Evolutionary conservation across 192 early-diverging fungal species (phyloP).

Genomic region (Lobulomyces angularis): DNA sequence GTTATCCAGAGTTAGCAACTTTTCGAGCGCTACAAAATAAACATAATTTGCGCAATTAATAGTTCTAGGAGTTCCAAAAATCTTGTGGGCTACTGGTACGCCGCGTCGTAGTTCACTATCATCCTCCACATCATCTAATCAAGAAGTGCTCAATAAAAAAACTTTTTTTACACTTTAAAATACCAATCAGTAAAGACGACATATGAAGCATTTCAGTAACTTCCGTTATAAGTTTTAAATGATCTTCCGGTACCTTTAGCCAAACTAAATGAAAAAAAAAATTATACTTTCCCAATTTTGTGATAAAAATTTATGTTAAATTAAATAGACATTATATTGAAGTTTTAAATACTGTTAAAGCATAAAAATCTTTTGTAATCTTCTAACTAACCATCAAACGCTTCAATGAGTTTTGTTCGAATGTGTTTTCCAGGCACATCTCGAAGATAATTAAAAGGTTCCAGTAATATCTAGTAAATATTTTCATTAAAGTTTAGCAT

Average conservation of each 20-base stretch:
- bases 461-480: slow-evolving; percentile 61
- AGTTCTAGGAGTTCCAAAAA: slow-evolving; percentile 81
- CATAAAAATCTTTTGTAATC: too few relatives aligned
- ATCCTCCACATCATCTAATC: slow-evolving; percentile 96
- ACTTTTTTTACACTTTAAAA: background rate
- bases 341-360: slow-evolving; percentile 2
- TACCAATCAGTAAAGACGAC: slow-evolving; percentile 69
- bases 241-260: slow-evolving; percentile 59
- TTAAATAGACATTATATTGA: slow-evolving; percentile 2
- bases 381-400: too few relatives aligned
- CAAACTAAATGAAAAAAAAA: too few relatives aligned
- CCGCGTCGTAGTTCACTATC: slow-evolving; percentile 79
- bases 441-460: slow-evolving; percentile 82
- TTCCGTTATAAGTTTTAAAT: slow-evolving; percentile 59
- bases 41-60: slow-evolving; percentile 98
- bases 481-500: background rate
- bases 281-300: too few relatives aligned
- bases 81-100: slow-evolving; percentile 73
- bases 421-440: slow-evolving; percentile 87
- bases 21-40: slow-evolving; percentile 83
- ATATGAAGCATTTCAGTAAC: slow-evolving; percentile 92
- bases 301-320: too few relatives aligned
- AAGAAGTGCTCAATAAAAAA: slow-evolving; percentile 13
- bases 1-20: slow-evolving; percentile 53
- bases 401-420: slow-evolving; percentile 77